Base-by-base conservation (phyloP, 2,329 filamentous ascomycete genomes). In the Aspergillus quadrilineatus region DNA sequence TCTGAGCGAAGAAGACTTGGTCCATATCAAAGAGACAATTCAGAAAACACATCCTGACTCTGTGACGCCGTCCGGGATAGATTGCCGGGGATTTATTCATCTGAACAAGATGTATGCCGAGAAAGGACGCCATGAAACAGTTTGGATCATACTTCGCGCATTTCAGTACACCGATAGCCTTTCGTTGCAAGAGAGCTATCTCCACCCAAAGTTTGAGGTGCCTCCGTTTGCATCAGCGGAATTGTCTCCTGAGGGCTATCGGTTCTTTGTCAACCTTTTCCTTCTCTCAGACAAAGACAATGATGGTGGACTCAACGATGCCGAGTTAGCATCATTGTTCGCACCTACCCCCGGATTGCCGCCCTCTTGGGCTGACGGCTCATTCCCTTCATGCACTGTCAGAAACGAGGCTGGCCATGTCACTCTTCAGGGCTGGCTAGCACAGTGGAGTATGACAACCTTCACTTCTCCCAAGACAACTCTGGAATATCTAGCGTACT, bases 381-480 rank as follows among this genome's bases (percentile, higher is more conserved):
- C 86, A 0, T 99, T 99, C 68, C 94, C 94, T 1, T 92, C 89
- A 0, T 96, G 91, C 26, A 97, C 94, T 0, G 93, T 97, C 15
- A 88, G 91, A 42, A 97, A 97, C 69, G 94, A 99, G 74, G 91
- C 90, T 7, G 94, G 94, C 0, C 86, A 97, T 71, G 92, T 99
- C 60, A 99, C 94, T 1, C 80, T 99, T 4, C 94, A 99, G 73
- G 94, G 94, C 1, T 99, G 94, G 94, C 84, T 99, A 37, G 94
- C 94, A 4, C 94, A 99, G 68, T 99, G 94, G 94, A 97, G 92
- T 71, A 99, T 99, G 94, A 99, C 94, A 0, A 99, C 94, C 0
- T 99, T 97, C 67, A 86, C 95, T 58, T 92, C 95, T 55, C 93
- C 94, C 10, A 95, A 94, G 70, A 97, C 91, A 0, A 97, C 94